phyloP scores from a whole-genome alignment of 352 stramenopile genomes.

The Phytophthora brassicae region DNA sequence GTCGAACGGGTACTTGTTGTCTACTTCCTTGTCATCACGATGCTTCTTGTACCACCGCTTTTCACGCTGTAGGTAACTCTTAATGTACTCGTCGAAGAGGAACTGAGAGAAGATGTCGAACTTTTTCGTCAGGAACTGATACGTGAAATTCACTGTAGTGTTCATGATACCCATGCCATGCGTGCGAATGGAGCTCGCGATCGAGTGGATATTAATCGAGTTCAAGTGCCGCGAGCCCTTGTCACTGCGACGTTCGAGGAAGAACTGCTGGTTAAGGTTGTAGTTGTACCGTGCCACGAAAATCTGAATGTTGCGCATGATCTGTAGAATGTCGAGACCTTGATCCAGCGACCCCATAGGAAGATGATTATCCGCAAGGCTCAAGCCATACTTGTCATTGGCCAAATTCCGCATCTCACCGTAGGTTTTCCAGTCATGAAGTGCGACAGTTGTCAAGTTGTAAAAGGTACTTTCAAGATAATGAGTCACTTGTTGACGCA shows the following conservation, averaged over 20 bases:
- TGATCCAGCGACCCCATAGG: slow-evolving; percentile 93
- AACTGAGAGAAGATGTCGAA: slow-evolving; percentile 92
- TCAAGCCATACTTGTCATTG: slow-evolving; percentile 92
- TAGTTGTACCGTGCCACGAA: slow-evolving; percentile 93
- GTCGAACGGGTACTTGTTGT: slow-evolving; percentile 93
- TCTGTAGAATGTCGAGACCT: slow-evolving; percentile 93
- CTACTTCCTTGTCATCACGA: slow-evolving; percentile 83
- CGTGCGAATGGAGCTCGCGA: slow-evolving; percentile 91
- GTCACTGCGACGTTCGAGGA: slow-evolving; percentile 91
- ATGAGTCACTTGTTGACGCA: slow-evolving; percentile 86
- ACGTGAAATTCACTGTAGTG: slow-evolving; percentile 95
- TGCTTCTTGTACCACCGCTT: slow-evolving; percentile 94
- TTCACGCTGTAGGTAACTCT: slow-evolving; percentile 92
- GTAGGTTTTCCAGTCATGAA: slow-evolving; percentile 96
- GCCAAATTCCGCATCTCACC: slow-evolving; percentile 93
- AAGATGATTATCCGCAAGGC: slow-evolving; percentile 90
- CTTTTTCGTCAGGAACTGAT: slow-evolving; percentile 93
- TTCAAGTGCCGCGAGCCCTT: slow-evolving; percentile 92
- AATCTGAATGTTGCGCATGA: slow-evolving; percentile 95
- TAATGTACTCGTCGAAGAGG: slow-evolving; percentile 94
- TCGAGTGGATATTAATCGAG: slow-evolving; percentile 93
- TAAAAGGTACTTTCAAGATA: slow-evolving; percentile 96
- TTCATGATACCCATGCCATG: slow-evolving; percentile 96
- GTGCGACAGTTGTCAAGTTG: slow-evolving; percentile 91
- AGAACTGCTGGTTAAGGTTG: slow-evolving; percentile 96